Evolutionary conservation across 495 filamentous ascomycete genomes (phyloP).

Genomic region (Trichoderma reesei): DNA sequence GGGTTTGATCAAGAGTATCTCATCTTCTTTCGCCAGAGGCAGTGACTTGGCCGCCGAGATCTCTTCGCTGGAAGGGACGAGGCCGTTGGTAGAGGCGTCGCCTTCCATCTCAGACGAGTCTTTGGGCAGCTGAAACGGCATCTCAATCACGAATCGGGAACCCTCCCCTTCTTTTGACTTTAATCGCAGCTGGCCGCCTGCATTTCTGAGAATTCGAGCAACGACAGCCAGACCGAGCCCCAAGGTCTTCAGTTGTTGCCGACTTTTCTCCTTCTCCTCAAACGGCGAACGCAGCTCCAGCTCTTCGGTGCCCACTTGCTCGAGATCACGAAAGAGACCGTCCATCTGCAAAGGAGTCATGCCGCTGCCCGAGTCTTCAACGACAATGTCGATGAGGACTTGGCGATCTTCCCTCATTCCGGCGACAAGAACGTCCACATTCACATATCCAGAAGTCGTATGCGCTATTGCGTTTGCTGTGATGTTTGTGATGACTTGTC

Average conservation of each 20-base stretch:
- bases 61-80: background rate
- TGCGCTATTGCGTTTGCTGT: constrained; percentile 81
- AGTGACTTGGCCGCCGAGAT: constrained; percentile 13
- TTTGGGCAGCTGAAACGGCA: constrained; percentile 57
- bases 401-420: constrained; percentile 29
- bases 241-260: constrained; percentile 39
- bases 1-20: constrained; percentile 49
- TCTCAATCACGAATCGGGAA: constrained; percentile 65
- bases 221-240: constrained; percentile 84
- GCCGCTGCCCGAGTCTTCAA: constrained; percentile 73
- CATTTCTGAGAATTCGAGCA: constrained; percentile 74
- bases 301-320: constrained; percentile 66
- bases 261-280: constrained; percentile 20
- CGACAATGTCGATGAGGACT: constrained; percentile 57
- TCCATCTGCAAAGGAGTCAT: constrained; percentile 68
- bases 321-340: constrained; percentile 72
- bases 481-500: constrained; percentile 75
- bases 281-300: constrained; percentile 22
- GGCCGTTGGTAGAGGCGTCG: constrained; percentile 1
- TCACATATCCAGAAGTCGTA: constrained; percentile 60
- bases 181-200: constrained; percentile 80
- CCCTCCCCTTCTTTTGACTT: constrained; percentile 84
- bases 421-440: constrained; percentile 55
- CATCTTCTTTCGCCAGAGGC: constrained; percentile 31
- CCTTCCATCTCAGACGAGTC: constrained; percentile 22